Percentiles rank a stretch among this genome's conserved stretches.
Conservation (phyloP, 768 basidiomycete genomes). For the Lepiota brunneoincarnata region DNA sequence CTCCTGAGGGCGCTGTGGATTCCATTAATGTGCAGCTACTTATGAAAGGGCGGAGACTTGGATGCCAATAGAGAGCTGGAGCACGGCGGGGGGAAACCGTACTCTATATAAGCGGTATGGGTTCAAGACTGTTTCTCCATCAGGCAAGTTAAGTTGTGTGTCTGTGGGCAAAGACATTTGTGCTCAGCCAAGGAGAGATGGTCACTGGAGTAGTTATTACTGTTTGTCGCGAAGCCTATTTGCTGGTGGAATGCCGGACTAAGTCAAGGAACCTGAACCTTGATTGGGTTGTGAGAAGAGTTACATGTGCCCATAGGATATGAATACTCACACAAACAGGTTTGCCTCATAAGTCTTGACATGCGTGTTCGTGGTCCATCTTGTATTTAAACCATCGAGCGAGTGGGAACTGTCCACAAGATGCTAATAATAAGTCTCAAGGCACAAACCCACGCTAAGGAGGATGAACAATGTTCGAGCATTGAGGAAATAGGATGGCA, state of each 20-base stretch:
- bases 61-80: background rate
- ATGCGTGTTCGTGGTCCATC: background rate
- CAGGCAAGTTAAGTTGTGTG: background rate
- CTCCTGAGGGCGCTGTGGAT: background rate
- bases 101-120: background rate
- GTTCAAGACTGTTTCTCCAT: background rate
- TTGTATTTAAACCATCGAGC: background rate
- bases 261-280: background rate
- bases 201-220: background rate
- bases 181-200: background rate
- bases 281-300: conserved; percentile 4
- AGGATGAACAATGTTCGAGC: background rate
- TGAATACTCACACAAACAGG: conserved; percentile 2
- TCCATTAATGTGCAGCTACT: background rate
- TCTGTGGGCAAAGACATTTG: background rate
- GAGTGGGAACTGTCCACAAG: background rate
- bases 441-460: background rate
- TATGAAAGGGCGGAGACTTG: background rate
- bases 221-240: conserved; percentile 7
- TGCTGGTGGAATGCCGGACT: background rate
- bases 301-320: background rate
- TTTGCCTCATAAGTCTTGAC: background rate
- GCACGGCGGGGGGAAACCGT: background rate
- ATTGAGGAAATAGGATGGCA: background rate
- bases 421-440: background rate